phyloP scores from a whole-genome alignment of 176 grass and related monocot genomes.

The Tillandsia fasciculata region DNA sequence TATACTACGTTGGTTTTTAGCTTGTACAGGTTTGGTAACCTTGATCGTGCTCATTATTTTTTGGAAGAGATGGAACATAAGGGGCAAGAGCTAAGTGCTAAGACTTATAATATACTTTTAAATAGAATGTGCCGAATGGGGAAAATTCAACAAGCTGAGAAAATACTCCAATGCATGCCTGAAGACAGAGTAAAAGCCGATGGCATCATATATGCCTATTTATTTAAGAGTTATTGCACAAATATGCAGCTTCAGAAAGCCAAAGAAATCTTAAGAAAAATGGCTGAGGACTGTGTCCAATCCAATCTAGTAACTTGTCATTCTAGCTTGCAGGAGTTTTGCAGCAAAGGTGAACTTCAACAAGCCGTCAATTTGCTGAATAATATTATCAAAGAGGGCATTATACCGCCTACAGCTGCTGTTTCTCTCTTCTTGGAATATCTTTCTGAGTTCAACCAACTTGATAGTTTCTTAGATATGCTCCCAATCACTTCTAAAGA shows the following conservation, averaged over 20 bases:
- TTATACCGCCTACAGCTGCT: background rate
- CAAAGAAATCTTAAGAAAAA: constrained; percentile 6
- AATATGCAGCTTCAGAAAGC: constrained; percentile 11
- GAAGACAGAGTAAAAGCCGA: background rate
- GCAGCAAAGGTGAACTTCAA: constrained; percentile 11
- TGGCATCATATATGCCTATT: constrained; percentile 3
- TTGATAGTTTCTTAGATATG: constrained; percentile 11
- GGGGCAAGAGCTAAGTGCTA: background rate
- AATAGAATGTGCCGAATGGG: background rate
- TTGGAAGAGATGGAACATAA: constrained; percentile 6
- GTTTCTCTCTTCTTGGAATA: constrained; percentile 13
- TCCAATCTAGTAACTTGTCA: background rate
- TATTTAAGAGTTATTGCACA: constrained; percentile 11
- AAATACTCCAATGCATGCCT: background rate
- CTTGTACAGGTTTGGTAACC: background rate
- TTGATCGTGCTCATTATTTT: constrained; percentile 5
- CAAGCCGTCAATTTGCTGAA: constrained; percentile 15
- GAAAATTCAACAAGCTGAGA: constrained; percentile 7
- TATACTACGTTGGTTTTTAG: background rate
- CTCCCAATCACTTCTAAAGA: constrained; percentile 4
- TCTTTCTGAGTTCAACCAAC: background rate
- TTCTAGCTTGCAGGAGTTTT: constrained; percentile 3
- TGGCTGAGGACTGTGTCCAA: constrained; percentile 6
- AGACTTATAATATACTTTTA: constrained; percentile 4
- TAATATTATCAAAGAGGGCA: background rate